These are phyloP conservation scores for Corylus americana DNA, from an alignment of 306 rosid genomes.

Conservation along the genomic window DNA sequence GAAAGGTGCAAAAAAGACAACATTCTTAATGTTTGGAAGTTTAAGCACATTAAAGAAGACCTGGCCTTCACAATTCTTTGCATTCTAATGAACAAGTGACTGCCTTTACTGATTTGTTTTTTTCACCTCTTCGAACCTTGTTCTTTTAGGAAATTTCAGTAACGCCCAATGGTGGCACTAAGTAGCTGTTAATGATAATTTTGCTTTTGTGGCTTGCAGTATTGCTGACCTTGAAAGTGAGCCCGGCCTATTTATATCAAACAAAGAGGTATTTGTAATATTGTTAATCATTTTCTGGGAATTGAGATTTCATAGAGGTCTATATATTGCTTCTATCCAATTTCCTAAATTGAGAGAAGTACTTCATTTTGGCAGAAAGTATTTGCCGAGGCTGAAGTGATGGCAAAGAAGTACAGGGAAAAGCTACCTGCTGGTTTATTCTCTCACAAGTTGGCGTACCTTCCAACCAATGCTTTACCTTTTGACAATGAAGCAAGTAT, in stretches of 20 bases:
- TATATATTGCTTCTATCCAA: constrained; percentile 9
- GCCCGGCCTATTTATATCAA: constrained; percentile 76
- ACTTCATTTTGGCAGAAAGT: constrained; percentile 53
- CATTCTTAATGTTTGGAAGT: not conserved
- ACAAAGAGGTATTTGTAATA: constrained; percentile 60
- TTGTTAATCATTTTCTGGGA: constrained; percentile 2
- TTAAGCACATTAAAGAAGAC: not conserved
- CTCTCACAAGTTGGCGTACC: constrained; percentile 31
- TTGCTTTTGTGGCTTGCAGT: constrained; percentile 55
- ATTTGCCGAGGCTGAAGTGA: constrained; percentile 67
- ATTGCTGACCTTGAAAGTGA: constrained; percentile 91
- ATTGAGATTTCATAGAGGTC: constrained; percentile 2
- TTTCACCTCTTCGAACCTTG: not conserved
- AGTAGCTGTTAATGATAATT: constrained; percentile 13
- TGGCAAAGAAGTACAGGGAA: constrained; percentile 78
- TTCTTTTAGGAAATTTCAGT: not conserved
- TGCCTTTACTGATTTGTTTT: not conserved
- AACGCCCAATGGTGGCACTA: not conserved
- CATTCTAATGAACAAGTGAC: not conserved
- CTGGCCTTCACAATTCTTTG: not conserved
- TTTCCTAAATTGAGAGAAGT: not conserved
- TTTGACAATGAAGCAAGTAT: constrained; percentile 63
- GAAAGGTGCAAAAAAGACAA: not conserved
- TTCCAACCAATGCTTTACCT: constrained; percentile 34
- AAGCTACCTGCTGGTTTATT: constrained; percentile 45